Base-by-base conservation (phyloP, 306 rosid species). In the Sphenostylis stenocarpa region DNA sequence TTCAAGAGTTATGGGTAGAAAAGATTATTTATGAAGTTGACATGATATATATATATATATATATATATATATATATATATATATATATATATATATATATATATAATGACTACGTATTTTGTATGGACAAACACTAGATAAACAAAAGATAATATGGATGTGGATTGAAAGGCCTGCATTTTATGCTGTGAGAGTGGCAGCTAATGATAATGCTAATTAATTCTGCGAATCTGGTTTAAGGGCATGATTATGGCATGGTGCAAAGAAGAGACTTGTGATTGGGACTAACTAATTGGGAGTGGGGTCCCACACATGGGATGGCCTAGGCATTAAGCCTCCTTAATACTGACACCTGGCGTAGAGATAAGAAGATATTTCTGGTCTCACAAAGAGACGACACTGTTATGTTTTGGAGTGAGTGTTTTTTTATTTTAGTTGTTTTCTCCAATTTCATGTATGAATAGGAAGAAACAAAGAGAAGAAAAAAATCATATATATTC, bases 251-350 rank as follows among this genome's bases (percentile, higher is more conserved):
- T 15, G 39, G 33, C 23, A 33, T 5, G 39, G 67, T 64, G 75
- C 52, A n/a, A 73, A 55, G 79, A 73, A 53, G 75, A 31, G 84
- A 80, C 84, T 72, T 73, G 69, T 80, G 84, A 73, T 44, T 44
- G 62, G 13, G 80, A 80, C 84, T 65, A 65, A 73, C 69, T 65
- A 39, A 23, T 43, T 6, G 16, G 17, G 5, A 53, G 55, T 65
- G 79, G 75, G 58, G 36, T 41, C 83, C 3, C 9, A 71, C 52
- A 72, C 61, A 29, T 62, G 79, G 58, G n/a, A 20, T 64, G 83
- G 61, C 45, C 72, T 11, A 41, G 26, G 1, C 49, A 21, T 49
- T 73, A 65, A 53, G 52, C 23, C 61, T 39, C 41, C 83, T 73
- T 63, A 72, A 52, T 62, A 11, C 71, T 33, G 36, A 80, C 79